phyloP scores from a whole-genome alignment of 2,329 filamentous ascomycete genomes.

The Didymellaceae sp. region DNA sequence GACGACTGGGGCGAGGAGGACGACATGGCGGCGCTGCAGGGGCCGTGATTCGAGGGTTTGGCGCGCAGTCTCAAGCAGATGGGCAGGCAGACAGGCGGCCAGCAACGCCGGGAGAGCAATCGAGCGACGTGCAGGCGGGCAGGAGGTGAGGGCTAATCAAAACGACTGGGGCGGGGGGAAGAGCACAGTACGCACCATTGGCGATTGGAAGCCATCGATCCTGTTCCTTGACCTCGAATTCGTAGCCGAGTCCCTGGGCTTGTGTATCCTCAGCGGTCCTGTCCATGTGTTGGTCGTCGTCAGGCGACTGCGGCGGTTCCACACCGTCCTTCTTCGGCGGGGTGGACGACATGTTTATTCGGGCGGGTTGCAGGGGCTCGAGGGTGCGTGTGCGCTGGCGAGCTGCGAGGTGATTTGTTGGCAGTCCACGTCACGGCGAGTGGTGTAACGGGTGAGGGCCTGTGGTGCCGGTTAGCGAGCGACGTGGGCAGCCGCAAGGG shows the following conservation, averaged over 20 bases:
- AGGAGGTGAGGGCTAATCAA: conserved; percentile 48
- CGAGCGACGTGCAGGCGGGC: conserved; percentile 47
- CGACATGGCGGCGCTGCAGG: conserved; percentile 48
- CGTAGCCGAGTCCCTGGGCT: conserved; percentile 76
- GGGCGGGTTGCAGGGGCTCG: conserved; percentile 58
- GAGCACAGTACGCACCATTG: conserved; percentile 88
- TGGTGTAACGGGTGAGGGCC: no score
- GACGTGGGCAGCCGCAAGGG: conserved; percentile 6
- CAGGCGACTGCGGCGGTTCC: conserved; percentile 91
- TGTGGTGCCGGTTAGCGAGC: conserved; percentile 8
- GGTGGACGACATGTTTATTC: conserved; percentile 93
- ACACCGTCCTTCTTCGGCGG: conserved; percentile 87
- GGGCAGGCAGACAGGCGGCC: conserved; percentile 33
- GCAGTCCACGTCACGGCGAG: conserved; percentile 48
- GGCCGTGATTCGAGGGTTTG: conserved; percentile 56
- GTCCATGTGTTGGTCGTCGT: conserved; percentile 94
- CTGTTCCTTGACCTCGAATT: conserved; percentile 99
- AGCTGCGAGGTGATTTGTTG: conserved; percentile 45
- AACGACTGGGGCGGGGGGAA: conserved; percentile 36
- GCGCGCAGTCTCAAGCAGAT: conserved; percentile 53
- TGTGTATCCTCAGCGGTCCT: conserved; percentile 79
- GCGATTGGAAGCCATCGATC: conserved; percentile 99
- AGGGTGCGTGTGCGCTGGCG: conserved; percentile 58
- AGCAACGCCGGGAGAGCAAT: conserved; percentile 57
- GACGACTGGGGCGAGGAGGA: conserved; percentile 51